These are phyloP conservation scores for Fusarium nisikadoi DNA, from an alignment of 2,329 filamentous ascomycete species.

Conservation along the genomic window DNA sequence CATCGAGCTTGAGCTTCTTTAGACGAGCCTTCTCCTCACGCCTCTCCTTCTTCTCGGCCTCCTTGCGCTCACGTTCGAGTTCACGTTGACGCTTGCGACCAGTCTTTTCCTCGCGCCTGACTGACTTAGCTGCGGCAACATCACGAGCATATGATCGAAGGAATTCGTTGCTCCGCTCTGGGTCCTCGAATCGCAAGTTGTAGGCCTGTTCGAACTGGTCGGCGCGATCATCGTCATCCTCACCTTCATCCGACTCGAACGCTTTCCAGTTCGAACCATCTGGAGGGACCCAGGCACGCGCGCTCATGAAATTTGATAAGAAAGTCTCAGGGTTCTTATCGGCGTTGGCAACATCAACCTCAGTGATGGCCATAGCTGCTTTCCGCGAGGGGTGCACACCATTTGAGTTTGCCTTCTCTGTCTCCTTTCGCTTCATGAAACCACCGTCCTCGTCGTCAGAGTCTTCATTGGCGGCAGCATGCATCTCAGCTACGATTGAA, in stretches of 20 bases:
- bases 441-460: conserved; percentile 71
- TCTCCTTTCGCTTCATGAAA: conserved; percentile 76
- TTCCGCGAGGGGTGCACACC: conserved; percentile 68
- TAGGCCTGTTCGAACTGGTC: conserved; percentile 93
- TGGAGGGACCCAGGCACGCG: conserved; percentile 86
- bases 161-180: conserved; percentile 85
- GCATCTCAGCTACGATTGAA: conserved; percentile 82
- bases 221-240: conserved; percentile 75
- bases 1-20: conserved; percentile 88
- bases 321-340: conserved; percentile 92
- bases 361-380: conserved; percentile 58
- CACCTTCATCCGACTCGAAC: conserved; percentile 93
- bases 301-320: conserved; percentile 94
- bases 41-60: conserved; percentile 78
- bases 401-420: conserved; percentile 53
- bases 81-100: conserved; percentile 83
- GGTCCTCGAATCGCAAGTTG: conserved; percentile 96
- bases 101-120: conserved; percentile 83
- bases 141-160: conserved; percentile 91
- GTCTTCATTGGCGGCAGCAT: conserved; percentile 67
- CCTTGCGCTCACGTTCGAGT: conserved; percentile 78
- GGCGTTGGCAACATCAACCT: conserved; percentile 77
- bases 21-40: conserved; percentile 85
- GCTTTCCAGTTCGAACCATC: conserved; percentile 76
- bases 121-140: conserved; percentile 81